Evolutionary conservation across 2,329 filamentous ascomycete genomes (phyloP).

Genomic region (Claviceps africana): DNA sequence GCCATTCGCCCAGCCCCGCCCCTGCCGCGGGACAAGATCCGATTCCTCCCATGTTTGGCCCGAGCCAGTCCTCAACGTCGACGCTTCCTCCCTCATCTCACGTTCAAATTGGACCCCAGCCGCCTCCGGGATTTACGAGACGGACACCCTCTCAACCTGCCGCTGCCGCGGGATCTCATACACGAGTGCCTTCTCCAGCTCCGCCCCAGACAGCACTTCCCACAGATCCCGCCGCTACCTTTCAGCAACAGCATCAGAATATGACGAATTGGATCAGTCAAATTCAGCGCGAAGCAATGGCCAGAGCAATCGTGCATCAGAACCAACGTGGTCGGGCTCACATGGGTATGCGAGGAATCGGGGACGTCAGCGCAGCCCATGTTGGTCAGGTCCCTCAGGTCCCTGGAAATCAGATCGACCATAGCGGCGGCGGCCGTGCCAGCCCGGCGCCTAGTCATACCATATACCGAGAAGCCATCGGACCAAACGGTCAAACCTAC

Average conservation of each 20-base stretch:
- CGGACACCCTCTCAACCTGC: slow-evolving; percentile 16
- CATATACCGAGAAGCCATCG: slow-evolving; percentile 19
- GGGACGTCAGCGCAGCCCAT: slow-evolving; percentile 15
- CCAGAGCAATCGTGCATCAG: slow-evolving; percentile 27
- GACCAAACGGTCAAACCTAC: slow-evolving; percentile 20
- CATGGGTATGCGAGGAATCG: slow-evolving; percentile 26
- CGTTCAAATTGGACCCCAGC: slow-evolving; percentile 15
- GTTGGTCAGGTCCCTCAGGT: slow-evolving; percentile 9
- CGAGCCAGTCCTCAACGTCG: not conserved
- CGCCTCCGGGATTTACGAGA: slow-evolving; percentile 15
- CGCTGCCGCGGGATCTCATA: slow-evolving; percentile 14
- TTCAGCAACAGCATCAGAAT: slow-evolving; percentile 27
- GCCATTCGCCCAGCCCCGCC: slow-evolving; percentile 13
- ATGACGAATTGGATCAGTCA: slow-evolving; percentile 32
- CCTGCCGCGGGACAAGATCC: slow-evolving; percentile 12
- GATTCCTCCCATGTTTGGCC: slow-evolving; percentile 13
- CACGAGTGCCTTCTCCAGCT: slow-evolving; percentile 19
- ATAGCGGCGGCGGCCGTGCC: slow-evolving; percentile 13
- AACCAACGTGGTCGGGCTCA: slow-evolving; percentile 28
- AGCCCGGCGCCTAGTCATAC: slow-evolving; percentile 15
- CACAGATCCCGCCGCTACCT: slow-evolving; percentile 17
- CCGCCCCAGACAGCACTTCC: slow-evolving; percentile 8
- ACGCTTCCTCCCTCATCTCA: slow-evolving; percentile 4
- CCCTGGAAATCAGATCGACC: slow-evolving; percentile 10
- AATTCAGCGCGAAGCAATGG: slow-evolving; percentile 32